Evolutionary conservation across 225 moss, liverwort and hornwort genomes (phyloP), one percentile per base, ranked within the genome.

Genomic region (Antitrichia curtipendula): DNA sequence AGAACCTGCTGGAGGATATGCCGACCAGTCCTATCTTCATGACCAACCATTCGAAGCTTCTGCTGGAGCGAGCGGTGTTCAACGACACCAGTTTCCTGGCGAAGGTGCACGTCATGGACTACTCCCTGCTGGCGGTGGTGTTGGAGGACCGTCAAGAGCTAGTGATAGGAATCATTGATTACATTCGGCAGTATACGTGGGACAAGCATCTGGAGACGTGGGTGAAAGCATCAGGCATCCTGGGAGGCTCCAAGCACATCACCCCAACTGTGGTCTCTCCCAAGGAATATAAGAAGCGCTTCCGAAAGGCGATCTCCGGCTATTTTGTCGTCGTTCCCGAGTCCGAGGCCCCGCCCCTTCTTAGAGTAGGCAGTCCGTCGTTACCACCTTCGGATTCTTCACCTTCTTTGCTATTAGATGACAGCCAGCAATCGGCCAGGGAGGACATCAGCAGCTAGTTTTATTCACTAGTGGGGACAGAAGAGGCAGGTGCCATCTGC

Each of bases 191-290:
- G 79, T 95, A 95, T 62, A 95, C 95, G 23, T 95, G 95, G 95
- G 95, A 95, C 82, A 95, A 95, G 85, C 95, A 95, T 41, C 89
- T 95, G 90, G 95, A 95, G 92, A 95, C 95, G 29, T 95, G 95
- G 95, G 95, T 95, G 76, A 95, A 95, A 66, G 92, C 92, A 2
- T 93, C 95, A 11, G 95, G 92, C 80, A 94, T 95, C 63, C 92
- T 95, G 24, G 95, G 95, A 54, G 95, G 95, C 66, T 88, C 94
- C 45, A 94, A 93, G 81, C 64, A 94, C 65, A 92, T 90, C 16
- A 38, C 91, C 68, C 95, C 95, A 7, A 95, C 95, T 53, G 94
- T 95, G 47, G 91, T 95, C 53, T 94, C 95, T 19, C 95, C 95
- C 25, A 95, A 95, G 87, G 92, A 95, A 32, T 95, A 95, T 9